Percentiles rank a stretch among this genome's conserved stretches.
Conservation (phyloP, 192 early-diverging fungal species). For the Linderina pennispora region DNA sequence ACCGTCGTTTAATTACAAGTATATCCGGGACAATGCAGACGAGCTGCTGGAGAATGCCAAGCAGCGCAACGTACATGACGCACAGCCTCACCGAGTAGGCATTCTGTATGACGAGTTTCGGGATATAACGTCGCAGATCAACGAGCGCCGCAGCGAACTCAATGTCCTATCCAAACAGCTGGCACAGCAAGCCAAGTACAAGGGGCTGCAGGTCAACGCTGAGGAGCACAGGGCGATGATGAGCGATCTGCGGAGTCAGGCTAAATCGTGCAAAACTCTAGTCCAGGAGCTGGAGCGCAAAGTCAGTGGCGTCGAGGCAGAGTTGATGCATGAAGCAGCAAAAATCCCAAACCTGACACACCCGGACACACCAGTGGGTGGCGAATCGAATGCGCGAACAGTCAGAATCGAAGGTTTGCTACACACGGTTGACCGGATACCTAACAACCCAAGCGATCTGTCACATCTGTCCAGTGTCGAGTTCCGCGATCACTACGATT, state of each 20-base stretch:
- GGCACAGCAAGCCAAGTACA: conserved; percentile 15
- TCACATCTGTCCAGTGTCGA: conserved; percentile 5
- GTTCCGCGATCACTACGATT: conserved; percentile 62
- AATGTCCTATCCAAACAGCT: conserved; percentile 45
- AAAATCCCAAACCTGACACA: conserved; percentile 78
- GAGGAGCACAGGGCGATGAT: conserved; percentile 3
- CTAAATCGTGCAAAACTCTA: conserved; percentile 52
- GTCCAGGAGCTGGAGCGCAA: conserved; percentile 49
- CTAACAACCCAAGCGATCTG: neutral
- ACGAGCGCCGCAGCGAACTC: conserved; percentile 37
- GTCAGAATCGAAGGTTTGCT: conserved; percentile 39
- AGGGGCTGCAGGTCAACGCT: conserved; percentile 1
- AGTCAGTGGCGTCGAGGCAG: conserved; percentile 46
- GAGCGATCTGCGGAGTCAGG: conserved; percentile 30
- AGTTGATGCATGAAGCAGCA: conserved; percentile 56
- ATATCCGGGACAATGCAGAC: conserved; percentile 49
- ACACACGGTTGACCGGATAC: conserved; percentile 15
- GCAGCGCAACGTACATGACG: conserved; percentile 49
- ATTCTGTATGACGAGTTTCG: conserved; percentile 47
- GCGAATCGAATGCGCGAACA: conserved; percentile 57
- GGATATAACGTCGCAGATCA: conserved; percentile 10
- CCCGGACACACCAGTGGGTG: conserved; percentile 65
- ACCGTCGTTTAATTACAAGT: conserved; percentile 54
- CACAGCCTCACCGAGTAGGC: conserved; percentile 45
- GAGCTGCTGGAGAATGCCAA: conserved; percentile 41